Evolutionary conservation across 306 rosid genomes (phyloP).

Genomic region (Quercus berberidifolia): DNA sequence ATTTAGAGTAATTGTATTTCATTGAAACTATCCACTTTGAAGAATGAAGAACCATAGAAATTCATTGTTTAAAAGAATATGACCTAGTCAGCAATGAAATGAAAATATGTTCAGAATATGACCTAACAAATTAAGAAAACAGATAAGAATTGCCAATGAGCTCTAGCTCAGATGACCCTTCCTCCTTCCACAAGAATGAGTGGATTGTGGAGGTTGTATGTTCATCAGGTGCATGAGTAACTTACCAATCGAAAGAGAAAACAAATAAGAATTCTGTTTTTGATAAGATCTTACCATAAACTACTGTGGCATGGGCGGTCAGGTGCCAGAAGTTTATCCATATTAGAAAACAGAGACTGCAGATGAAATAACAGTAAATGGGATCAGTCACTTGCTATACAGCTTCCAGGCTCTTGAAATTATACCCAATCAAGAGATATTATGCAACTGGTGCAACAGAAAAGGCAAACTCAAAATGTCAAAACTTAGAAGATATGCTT

Average conservation of each 20-base stretch:
- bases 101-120: background rate
- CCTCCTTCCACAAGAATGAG: too few relatives aligned
- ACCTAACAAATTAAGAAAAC: background rate
- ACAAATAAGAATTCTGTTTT: conserved; percentile 12
- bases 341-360: conserved; percentile 78
- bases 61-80: background rate
- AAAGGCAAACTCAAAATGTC: conserved; percentile 8
- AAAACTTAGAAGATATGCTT: background rate
- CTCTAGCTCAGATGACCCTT: too few relatives aligned
- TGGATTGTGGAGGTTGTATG: background rate
- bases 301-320: conserved; percentile 80
- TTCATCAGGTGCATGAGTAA: too few relatives aligned
- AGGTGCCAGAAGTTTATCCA: conserved; percentile 86
- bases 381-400: background rate
- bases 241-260: background rate
- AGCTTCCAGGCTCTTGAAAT: conserved; percentile 8
- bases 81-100: background rate
- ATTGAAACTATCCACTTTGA: background rate
- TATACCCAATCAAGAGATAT: conserved; percentile 6
- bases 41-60: background rate
- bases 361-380: conserved; percentile 34
- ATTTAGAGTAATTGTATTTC: background rate
- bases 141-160: conserved; percentile 5
- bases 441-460: conserved; percentile 12
- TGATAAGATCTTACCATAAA: conserved; percentile 68